Base-by-base conservation (phyloP, 371 early-diverging fungal genomes). In the Mucor circinelloides region DNA sequence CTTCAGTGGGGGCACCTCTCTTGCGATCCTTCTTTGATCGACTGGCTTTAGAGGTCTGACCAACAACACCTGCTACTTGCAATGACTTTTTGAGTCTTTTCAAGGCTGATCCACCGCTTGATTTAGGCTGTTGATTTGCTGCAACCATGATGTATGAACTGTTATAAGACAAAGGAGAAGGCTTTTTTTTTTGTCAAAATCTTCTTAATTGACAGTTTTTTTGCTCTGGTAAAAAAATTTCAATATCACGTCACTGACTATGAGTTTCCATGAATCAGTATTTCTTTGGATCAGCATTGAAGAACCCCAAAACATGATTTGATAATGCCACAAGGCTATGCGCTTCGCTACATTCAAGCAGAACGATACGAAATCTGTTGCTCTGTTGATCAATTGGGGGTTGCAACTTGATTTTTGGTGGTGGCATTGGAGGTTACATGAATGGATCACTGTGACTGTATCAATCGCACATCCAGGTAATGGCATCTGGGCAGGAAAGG, bases 41-140 rank as follows among this genome's bases (percentile, higher is more conserved):
- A 25, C 79, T 82, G 4, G 85, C 82, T 54, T 88, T 85, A 0
- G 89, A 81, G 48, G 81, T 79, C 58, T 87, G 88, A 6, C 95
- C 93, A n/a, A 95, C 89, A 0, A 94, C 79, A 28, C 95, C 95
- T 0, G 92, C 91, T 5, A 83, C 77, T 52, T 89, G 89, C 15
- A 95, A 81, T 13, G 91, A 87, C 19, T 84, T 73, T 59, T 91
- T 92, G 52, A 96, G 88, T 63, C 90, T 81, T 77, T 94, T 94
- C n/a, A 96, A 82, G 15, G 91, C 89, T 46, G 89, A 89, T 72
- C 82, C 84, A 30, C 83, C 83, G 57, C 71, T 74, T 58, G 64
- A 67, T 71, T 82, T 75, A 30, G 73, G 71, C 15, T 70, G 42
- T 55, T 61, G 52, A 30, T 40, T 70, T 31, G 66, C 42, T 46